phyloP scores from a whole-genome alignment of 225 moss, liverwort and hornwort genomes.

The Rhytidiadelphus loreus region DNA sequence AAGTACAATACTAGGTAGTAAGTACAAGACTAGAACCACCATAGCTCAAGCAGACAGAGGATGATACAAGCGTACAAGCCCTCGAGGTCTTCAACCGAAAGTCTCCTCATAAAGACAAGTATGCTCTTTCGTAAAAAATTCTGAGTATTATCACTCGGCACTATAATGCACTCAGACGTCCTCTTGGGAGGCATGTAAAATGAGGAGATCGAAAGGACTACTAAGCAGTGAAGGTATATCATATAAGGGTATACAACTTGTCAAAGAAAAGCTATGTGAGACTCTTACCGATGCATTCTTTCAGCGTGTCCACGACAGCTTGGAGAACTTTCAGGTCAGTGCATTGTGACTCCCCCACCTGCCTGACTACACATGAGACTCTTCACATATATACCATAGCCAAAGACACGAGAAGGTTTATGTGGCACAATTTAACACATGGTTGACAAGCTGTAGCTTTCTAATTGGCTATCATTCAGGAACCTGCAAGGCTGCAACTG shows the following conservation, averaged over 20 bases:
- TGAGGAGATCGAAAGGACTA: not conserved
- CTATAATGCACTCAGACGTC: not conserved
- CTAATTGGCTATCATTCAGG: not conserved
- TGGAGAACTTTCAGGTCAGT: slow-evolving; percentile 67
- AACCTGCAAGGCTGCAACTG: not conserved
- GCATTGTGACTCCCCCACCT: slow-evolving; percentile 95
- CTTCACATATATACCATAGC: not conserved
- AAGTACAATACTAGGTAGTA: not conserved
- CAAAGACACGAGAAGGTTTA: not conserved
- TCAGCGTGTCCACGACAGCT: slow-evolving; percentile 79
- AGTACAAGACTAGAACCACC: not conserved
- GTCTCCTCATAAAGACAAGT: not conserved
- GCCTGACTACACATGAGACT: slow-evolving; percentile 14
- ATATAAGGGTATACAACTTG: not conserved
- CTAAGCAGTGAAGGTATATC: not conserved
- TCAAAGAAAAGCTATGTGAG: not conserved
- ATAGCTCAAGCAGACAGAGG: not conserved
- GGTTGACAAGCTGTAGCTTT: not conserved
- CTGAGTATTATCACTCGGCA: not conserved
- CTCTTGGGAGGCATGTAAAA: not conserved
- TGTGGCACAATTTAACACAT: not conserved
- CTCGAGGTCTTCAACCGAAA: not conserved
- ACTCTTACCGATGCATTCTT: slow-evolving; percentile 76
- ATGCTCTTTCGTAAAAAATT: not conserved
- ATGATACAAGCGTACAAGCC: not conserved